phyloP scores from a whole-genome alignment of 139 green algal species.

The Chlamydomonas applanata region DNA sequence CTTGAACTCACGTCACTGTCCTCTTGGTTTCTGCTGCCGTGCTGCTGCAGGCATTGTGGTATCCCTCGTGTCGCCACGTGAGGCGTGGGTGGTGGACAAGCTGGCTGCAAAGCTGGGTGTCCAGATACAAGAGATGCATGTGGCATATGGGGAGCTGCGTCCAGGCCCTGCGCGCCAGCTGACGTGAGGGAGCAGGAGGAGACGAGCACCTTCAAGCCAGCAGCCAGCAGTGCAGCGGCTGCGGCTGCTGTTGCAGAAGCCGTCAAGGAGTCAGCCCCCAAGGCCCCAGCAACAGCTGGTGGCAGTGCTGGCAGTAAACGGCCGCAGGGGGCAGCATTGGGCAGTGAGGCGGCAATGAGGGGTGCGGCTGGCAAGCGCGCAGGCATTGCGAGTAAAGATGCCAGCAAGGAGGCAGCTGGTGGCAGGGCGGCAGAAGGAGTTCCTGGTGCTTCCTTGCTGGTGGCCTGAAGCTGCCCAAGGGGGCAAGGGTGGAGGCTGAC shows the following conservation, averaged over 20 bases:
- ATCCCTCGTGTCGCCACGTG: slow-evolving; percentile 55
- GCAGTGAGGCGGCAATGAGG: too few relatives aligned
- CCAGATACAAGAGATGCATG: slow-evolving; percentile 48
- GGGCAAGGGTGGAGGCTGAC: neutral
- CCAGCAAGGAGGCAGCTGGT: neutral
- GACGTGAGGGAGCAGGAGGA: neutral
- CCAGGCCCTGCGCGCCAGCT: slow-evolving; percentile 24
- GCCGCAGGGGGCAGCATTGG: too few relatives aligned
- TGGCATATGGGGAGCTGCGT: slow-evolving; percentile 25
- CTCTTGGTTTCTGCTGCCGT: too few relatives aligned
- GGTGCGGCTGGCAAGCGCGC: too few relatives aligned
- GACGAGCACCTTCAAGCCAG: neutral
- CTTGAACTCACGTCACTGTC: too few relatives aligned
- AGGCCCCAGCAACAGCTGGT: too few relatives aligned
- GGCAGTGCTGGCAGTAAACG: too few relatives aligned
- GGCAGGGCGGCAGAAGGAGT: too few relatives aligned
- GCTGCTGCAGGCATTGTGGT: slow-evolving; percentile 70
- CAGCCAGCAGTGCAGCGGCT: neutral
- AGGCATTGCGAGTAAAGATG: too few relatives aligned
- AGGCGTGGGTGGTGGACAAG: slow-evolving; percentile 78
- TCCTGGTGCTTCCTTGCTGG: too few relatives aligned
- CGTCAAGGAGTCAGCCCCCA: too few relatives aligned
- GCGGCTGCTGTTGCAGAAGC: too few relatives aligned
- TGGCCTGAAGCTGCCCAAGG: neutral
- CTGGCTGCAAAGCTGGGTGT: slow-evolving; percentile 61